A percentile compares a stretch with the other conserved stretches of the same genome.
Evolutionary conservation across 1,139 yeast genomes (phyloP).

Genomic region (Hyphopichia pseudoburtonii): DNA sequence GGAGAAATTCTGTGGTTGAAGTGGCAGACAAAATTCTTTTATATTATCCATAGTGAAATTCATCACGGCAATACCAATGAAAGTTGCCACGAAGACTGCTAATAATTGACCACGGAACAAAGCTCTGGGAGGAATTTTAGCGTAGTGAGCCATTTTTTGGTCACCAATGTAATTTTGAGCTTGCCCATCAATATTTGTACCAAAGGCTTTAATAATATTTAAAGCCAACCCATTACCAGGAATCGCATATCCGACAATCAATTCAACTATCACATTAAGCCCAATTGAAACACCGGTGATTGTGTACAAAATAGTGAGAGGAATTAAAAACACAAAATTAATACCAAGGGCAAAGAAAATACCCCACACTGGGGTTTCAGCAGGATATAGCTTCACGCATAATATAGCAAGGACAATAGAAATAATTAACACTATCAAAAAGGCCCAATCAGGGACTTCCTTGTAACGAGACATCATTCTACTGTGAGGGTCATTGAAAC

Average conservation of each 20-base stretch:
- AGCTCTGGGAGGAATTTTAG: conserved; percentile 60
- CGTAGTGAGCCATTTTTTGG: conserved; percentile 57
- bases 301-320: conserved; percentile 44
- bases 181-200: conserved; percentile 56
- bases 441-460: conserved; percentile 69
- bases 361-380: conserved; percentile 57
- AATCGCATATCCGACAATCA: conserved; percentile 56
- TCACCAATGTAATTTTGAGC: conserved; percentile 52
- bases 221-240: conserved; percentile 60
- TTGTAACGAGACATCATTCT: conserved; percentile 54
- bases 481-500: conserved; percentile 48
- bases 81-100: conserved; percentile 39
- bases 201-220: conserved; percentile 55
- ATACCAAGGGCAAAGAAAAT: conserved; percentile 57
- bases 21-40: conserved; percentile 44
- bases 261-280: conserved; percentile 56
- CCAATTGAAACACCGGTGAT: conserved; percentile 51
- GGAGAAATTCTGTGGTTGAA: conserved; percentile 43
- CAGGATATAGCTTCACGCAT: conserved; percentile 46
- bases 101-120: conserved; percentile 58
- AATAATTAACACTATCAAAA: conserved; percentile 42
- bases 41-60: conserved; percentile 48
- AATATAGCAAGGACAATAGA: conserved; percentile 52
- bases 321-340: conserved; percentile 55
- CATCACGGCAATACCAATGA: conserved; percentile 53